A percentile compares a stretch with the other conserved stretches of the same genome.
These are phyloP conservation scores for Trichophyton verrucosum DNA, from an alignment of 2,329 filamentous ascomycete species.

Conservation along the genomic window DNA sequence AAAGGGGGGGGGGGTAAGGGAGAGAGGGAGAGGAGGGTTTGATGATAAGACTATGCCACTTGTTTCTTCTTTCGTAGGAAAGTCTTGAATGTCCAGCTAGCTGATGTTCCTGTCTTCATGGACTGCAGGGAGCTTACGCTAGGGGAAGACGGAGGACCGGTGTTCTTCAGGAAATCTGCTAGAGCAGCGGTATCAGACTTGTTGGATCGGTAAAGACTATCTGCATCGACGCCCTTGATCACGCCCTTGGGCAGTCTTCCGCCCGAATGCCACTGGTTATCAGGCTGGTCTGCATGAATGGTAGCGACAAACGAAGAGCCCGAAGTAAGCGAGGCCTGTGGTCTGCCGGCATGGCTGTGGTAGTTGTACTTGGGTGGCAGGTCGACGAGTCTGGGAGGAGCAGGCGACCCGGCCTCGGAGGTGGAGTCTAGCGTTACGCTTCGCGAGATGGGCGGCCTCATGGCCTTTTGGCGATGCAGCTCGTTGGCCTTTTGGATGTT, in stretches of 20 bases:
- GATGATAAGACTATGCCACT: constrained; percentile 8
- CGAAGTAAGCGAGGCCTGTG: constrained; percentile 10
- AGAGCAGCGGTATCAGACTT: constrained; percentile 49
- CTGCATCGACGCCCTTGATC: constrained; percentile 7
- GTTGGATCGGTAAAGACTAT: constrained; percentile 13
- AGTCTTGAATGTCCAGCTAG: constrained; percentile 12
- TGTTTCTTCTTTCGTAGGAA: constrained; percentile 21
- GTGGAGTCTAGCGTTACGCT: constrained; percentile 23
- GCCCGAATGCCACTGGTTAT: background rate
- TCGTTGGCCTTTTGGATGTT: constrained; percentile 11
- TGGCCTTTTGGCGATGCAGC: constrained; percentile 14
- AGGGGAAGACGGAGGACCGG: constrained; percentile 43
- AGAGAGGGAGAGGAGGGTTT: background rate
- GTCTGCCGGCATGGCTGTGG: constrained; percentile 8
- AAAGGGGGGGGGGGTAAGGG: too few relatives aligned
- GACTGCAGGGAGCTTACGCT: constrained; percentile 9
- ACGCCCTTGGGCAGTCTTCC: background rate
- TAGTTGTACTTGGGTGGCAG: background rate
- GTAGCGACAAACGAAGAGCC: constrained; percentile 18
- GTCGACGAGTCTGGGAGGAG: constrained; percentile 20
- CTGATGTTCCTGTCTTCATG: constrained; percentile 13
- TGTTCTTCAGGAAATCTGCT: constrained; percentile 59
- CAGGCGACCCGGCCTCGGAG: constrained; percentile 12
- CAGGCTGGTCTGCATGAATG: background rate
- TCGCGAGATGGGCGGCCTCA: constrained; percentile 28